phyloP scores from a whole-genome alignment of 805 yeast species.

The Saturnispora kantuleensis region DNA sequence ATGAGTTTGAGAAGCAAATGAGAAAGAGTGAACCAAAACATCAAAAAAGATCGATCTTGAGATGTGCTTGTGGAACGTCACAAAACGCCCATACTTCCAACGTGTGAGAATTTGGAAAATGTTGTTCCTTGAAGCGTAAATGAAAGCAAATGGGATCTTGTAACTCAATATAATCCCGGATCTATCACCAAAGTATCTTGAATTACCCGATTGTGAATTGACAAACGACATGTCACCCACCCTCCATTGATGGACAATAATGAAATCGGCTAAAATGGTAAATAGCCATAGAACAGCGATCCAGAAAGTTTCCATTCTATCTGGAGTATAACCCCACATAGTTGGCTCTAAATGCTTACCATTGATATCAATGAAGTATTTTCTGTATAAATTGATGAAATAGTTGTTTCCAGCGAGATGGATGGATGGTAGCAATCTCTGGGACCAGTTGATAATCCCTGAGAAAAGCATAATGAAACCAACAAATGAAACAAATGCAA shows the following conservation, averaged over 20 bases:
- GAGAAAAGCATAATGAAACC: slow-evolving; percentile 33
- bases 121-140: slow-evolving; percentile 58
- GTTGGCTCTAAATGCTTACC: slow-evolving; percentile 16
- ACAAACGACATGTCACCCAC: slow-evolving; percentile 18
- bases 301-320: slow-evolving; percentile 40
- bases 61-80: slow-evolving; percentile 49
- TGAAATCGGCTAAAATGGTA: slow-evolving; percentile 13
- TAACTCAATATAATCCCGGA: slow-evolving; percentile 41
- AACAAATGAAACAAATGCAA: slow-evolving; percentile 42
- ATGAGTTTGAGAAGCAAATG: slow-evolving; percentile 22
- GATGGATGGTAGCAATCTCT: slow-evolving; percentile 30
- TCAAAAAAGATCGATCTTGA: slow-evolving; percentile 35
- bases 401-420: slow-evolving; percentile 24
- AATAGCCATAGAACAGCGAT: slow-evolving; percentile 30
- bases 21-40: slow-evolving; percentile 35
- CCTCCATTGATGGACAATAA: slow-evolving; percentile 18
- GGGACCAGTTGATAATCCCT: slow-evolving; percentile 33
- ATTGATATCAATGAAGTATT: slow-evolving; percentile 18
- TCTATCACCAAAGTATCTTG: slow-evolving; percentile 38
- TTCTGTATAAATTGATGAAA: slow-evolving; percentile 20
- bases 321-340: slow-evolving; percentile 34
- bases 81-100: slow-evolving; percentile 46
- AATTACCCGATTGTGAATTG: slow-evolving; percentile 15
- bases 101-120: slow-evolving; percentile 50
- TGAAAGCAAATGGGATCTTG: slow-evolving; percentile 39